Conservation (phyloP, 192 early-diverging fungal species). For the Backusella macrospora region DNA sequence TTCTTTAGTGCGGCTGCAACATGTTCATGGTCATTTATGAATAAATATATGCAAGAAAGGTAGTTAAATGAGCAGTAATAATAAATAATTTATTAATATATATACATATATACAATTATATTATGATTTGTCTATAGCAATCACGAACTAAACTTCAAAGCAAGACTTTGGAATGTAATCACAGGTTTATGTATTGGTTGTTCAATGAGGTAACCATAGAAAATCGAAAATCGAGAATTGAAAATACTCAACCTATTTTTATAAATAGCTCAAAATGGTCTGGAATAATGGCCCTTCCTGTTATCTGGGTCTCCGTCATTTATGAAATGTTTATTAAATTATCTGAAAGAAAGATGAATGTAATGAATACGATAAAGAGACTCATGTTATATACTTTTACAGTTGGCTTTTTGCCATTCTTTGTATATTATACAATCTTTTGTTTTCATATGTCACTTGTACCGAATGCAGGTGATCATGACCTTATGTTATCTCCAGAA, state of each 20-base stretch:
- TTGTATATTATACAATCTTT: constrained; percentile 84
- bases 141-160: constrained; percentile 28
- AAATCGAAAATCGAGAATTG: background rate
- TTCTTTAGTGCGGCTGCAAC: constrained; percentile 57
- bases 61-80: background rate
- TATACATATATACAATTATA: no score
- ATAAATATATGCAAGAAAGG: constrained; percentile 48
- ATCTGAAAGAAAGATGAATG: constrained; percentile 59
- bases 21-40: constrained; percentile 84
- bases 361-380: background rate
- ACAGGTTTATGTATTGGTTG: constrained; percentile 81
- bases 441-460: constrained; percentile 85
- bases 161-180: constrained; percentile 85
- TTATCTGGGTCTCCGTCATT: constrained; percentile 79
- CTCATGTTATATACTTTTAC: constrained; percentile 45
- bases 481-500: constrained; percentile 88
- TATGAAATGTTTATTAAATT: constrained; percentile 85
- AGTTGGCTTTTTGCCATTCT: constrained; percentile 78
- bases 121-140: no score
- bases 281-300: constrained; percentile 80
- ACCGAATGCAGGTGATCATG: constrained; percentile 79
- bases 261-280: constrained; percentile 84
- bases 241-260: background rate
- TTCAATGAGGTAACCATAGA: constrained; percentile 38
- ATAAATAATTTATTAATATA: constrained; percentile 52